Evolutionary conservation across 495 filamentous ascomycete species (phyloP), one percentile per base, ranked within the genome.

Genomic region (Penicillium dipodomyicola): DNA sequence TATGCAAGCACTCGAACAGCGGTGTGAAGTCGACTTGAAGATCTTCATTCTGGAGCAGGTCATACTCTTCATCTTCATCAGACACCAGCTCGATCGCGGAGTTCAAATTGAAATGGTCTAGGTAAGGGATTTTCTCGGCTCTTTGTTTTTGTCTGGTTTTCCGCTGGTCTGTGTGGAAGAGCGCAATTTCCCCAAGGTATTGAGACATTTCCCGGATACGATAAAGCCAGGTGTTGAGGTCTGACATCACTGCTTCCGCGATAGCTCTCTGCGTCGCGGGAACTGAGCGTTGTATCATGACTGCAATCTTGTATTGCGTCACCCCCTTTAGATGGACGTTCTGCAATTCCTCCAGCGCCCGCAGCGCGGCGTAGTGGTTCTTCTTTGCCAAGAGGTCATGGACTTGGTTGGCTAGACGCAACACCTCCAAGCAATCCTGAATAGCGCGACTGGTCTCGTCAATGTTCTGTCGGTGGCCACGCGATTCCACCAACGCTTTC

Each of bases 201-300:
- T 96, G 92, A 0, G 92, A 96, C 33, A 92, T 95, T 69, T 97
- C 95, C 55, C 95, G 85, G 57, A 99, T 96, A 29, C 90, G 86
- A 67, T 86, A 97, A n/a, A 99, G 78, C 94, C 94, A 99, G 2
- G 90, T 96, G 69, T 97, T 97, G 35, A 99, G 72, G 72, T 99
- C 94, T 2, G 84, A 87, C 95, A 97, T 97, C 54, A 99, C 94
- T 2, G 91, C 90, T 63, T 97, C 93, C 3, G 92, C 91, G 53
- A 99, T 96, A 27, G 92, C 84, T 60, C 87, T 90, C 66, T 96
- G 91, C 2, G 92, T 96, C 8, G 91, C 85, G 5, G 94, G 94
- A 4, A 97, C 91, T 0, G 92, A 96, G 63, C 89, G 89, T 70
- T 96, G 92, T 57, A 99, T 97, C 79, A 96, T 83, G 52, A 96